Conservation (phyloP, 78 protist species). For the Cavenderia fasciculata region DNA sequence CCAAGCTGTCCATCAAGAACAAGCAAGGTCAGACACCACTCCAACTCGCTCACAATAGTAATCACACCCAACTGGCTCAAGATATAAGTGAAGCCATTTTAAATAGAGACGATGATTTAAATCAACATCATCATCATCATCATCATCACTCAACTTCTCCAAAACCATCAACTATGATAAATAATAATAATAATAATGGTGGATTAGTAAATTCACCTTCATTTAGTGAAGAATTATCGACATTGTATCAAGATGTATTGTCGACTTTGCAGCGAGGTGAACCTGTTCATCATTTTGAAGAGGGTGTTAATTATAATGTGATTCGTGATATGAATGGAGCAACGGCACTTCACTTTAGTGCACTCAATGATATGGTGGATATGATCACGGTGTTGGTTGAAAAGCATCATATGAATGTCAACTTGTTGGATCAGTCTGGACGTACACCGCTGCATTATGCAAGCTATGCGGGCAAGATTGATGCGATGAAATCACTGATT, state of each 20-base stretch:
- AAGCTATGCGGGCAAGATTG: slow-evolving; percentile 24
- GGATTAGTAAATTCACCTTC: too few relatives aligned
- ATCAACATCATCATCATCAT: slow-evolving; percentile 5
- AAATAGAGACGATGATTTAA: slow-evolving; percentile 37
- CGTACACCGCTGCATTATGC: slow-evolving; percentile 67
- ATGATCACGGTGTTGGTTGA: background rate
- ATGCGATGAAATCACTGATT: slow-evolving; percentile 5
- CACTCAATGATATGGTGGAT: slow-evolving; percentile 1
- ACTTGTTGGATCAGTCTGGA: slow-evolving; percentile 51
- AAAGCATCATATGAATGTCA: slow-evolving; percentile 45
- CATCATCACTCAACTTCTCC: background rate
- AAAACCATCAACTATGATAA: background rate
- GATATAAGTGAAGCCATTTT: slow-evolving; percentile 45
- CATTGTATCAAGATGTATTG: slow-evolving; percentile 28
- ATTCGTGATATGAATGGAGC: slow-evolving; percentile 54
- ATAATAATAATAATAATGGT: background rate
- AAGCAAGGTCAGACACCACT: slow-evolving; percentile 48
- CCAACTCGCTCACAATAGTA: slow-evolving; percentile 53
- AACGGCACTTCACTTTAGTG: slow-evolving; percentile 51
- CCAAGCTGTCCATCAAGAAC: slow-evolving; percentile 28
- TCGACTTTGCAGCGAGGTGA: slow-evolving; percentile 16
- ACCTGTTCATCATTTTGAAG: background rate
- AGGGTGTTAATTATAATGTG: slow-evolving; percentile 11
- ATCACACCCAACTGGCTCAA: slow-evolving; percentile 45
- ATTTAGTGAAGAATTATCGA: slow-evolving; percentile 8